Evolutionary conservation across 1,284 basidiomycete genomes (phyloP), one percentile per base, ranked within the genome.

Genomic region (Lentinus polychrous): DNA sequence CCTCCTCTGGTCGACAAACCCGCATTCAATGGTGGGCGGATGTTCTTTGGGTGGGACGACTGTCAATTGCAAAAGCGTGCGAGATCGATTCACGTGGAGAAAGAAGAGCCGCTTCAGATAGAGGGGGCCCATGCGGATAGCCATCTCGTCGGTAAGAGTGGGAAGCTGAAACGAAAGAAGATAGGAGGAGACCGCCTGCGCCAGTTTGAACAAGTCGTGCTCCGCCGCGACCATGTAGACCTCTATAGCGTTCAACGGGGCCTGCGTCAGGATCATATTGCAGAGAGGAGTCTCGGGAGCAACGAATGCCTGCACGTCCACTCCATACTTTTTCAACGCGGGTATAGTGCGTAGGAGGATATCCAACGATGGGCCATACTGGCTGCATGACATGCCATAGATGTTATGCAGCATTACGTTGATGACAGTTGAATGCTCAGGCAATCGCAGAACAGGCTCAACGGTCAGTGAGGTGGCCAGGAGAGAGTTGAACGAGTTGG

Each of bases 51-150:
- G 70, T 8, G 66, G 68, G 8, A 55, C 56, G 6, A 66, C 56
- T 18, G 72, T 50, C 24, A 70, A 54, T 14, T 60, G 52, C 50
- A 69, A 69, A 38, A 71, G 60, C 7, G 61, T 60, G n/a, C 65
- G 61, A n/a, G 60, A 50, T 38, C 71, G 65, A 8, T 62, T 58
- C 22, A 66, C 55, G 52, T 72, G 71, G 15, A 73, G 63, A 56
- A 65, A 65, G 57, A 72, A 65, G n/a, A 73, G 63, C 31, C 67
- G 64, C 53, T 66, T 69, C 43, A 73, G 60, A 54, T 73, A 72
- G 0, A 66, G 37, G 1, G 68, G 62, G 2, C 70, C 71, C 53
- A 72, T 70, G 40, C 54, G 56, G 11, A 48, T 37, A 8, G 62
- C 67, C 24, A 64, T 50, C 22, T 60, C 64, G 54, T 73, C 69